Conservation (phyloP, 306 rosid species). For the Medicago lupulina region DNA sequence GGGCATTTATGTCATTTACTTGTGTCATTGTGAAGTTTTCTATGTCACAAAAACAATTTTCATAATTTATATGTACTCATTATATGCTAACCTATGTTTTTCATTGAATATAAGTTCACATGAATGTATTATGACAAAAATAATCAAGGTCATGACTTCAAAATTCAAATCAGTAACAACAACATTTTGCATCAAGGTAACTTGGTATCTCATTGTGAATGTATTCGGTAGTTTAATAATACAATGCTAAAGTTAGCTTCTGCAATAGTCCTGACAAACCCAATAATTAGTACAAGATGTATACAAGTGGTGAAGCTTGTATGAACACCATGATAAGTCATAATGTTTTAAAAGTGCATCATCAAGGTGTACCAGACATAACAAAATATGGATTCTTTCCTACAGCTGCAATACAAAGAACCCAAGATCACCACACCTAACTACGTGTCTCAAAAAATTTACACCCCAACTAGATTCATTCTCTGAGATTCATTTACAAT, state of each 20-base stretch:
- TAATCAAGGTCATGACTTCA: no score
- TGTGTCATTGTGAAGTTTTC: no score
- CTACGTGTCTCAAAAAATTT: conserved; percentile 1
- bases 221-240: conserved; percentile 4
- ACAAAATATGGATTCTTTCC: conserved; percentile 12
- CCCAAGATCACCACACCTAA: conserved; percentile 3
- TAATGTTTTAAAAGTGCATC: conserved; percentile 8
- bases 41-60: no score
- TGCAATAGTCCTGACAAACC: background rate
- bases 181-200: background rate
- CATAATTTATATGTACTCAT: no score
- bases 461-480: conserved; percentile 3
- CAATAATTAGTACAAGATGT: background rate
- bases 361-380: background rate
- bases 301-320: background rate
- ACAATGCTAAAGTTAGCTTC: background rate
- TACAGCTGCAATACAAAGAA: background rate
- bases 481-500: background rate
- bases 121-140: no score
- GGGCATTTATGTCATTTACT: no score
- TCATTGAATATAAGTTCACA: no score
- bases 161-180: background rate
- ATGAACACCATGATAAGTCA: conserved; percentile 21
- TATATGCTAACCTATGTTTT: no score
- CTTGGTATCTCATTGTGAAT: background rate